Evolutionary conservation across 352 stramenopile genomes (phyloP), one percentile per base, ranked within the genome.

Genomic region (Phytophthora agathidicida): DNA sequence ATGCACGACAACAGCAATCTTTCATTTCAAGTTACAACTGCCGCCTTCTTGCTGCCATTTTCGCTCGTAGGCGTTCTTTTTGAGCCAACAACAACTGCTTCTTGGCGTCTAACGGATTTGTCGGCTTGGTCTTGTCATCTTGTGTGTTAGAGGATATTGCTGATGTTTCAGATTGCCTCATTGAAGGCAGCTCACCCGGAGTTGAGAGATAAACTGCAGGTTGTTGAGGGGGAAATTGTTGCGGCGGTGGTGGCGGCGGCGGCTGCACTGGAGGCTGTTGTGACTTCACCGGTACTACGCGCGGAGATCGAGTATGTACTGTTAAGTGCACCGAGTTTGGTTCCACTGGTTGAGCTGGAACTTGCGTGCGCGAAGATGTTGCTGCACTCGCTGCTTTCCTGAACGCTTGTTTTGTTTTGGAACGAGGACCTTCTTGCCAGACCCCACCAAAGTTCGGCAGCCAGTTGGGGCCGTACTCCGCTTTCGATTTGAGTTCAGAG

Each of bases 391-490:
- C 13, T 50, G 50, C 33, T 41, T 75, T 76, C 36, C 48, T 54
- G 41, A 93, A 91, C 14, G 73, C 61, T 53, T 75, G 65, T 27
- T 84, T 82, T 7, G 80, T 91, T 52, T 77, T 79, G 31, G 60
- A 74, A 3, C 84, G 80, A 20, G 82, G 68, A 0, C 82, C 82
- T 32, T 87, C 78, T 50, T 93, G 77, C 84, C 84, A 93, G 11
- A 93, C 82, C 0, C 79, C 68, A 10, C 84, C 82, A 54, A 93
- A 93, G 35, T 91, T 91, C 17, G 84, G 84, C 11, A 93, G 58
- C 84, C 84, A 93, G 17, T 72, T 68, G 8, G 65, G 35, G 13
- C 65, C 62, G 37, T 81, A 73, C 8, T 60, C 26, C 16, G 53
- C 46, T 17, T 77, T 49, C 14, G 62, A 50, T 27, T 72, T 36